Evolutionary conservation across 495 filamentous ascomycete species (phyloP), one percentile per base, ranked within the genome.

Genomic region (Chlorociboria aeruginascens): DNA sequence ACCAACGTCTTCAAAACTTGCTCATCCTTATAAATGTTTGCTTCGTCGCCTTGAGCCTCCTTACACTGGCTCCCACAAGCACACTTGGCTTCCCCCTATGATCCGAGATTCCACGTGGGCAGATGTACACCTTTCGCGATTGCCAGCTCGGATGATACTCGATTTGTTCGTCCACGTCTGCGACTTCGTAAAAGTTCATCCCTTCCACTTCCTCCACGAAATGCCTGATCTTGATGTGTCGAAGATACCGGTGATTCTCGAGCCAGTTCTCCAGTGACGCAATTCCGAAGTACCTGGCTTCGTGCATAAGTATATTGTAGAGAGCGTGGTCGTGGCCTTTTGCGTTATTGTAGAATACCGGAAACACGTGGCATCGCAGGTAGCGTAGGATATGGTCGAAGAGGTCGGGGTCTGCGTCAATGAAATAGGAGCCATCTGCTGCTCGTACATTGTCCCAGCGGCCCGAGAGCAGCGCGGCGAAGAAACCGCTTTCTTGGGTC

Each of bases 381-480:
- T 63, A 71, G 1, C 51, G 54, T 6, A 73, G 55, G 43, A 72
- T 53, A 46, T 72, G 56, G 32, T 57, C 48, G 52, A 73, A 73
- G 8, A 65, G 31, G 1, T 52, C 42, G 8, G 60, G 56, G 47
- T 73, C 64, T 0, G 60, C 52, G 45, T 73, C 70, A 43, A 73
- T 37, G 55, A 71, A 71, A 43, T 66, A 64, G 0, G 61, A 25
- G 20, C 20, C 31, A 35, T 45, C 43, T 4, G 10, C 43, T 4
- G 10, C 32, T 35, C 35, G 31, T 14, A 6, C 17, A 45, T 45
- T 35, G 6, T 16, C 29, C 43, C 43, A 45, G n/a, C 32, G 29
- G 13, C 43, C 43, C 1, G 43, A 45, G 1, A 45, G 32, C 4
- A 45, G 31, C 3, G 12, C 7, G 4, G 29, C 10, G 31, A 45